A percentile compares a stretch with the other conserved stretches of the same genome.
Evolutionary conservation across 805 yeast genomes (phyloP).

Genomic region (Candida parachauliodes): DNA sequence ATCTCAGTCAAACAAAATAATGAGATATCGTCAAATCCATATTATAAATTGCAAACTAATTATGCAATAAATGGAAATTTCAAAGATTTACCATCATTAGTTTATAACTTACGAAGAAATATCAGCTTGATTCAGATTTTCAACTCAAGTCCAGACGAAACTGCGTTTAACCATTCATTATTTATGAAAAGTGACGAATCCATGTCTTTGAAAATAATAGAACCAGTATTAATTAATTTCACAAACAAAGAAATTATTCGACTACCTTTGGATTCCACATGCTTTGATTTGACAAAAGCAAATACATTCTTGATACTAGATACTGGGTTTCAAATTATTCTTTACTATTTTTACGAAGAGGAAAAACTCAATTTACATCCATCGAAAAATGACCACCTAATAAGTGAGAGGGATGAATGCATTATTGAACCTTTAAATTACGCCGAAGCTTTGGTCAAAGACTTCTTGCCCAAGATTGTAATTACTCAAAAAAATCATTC

Average conservation of each 20-base stretch:
- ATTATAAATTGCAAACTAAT: constrained; percentile 12
- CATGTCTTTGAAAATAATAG: constrained; percentile 21
- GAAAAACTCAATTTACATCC: constrained; percentile 21
- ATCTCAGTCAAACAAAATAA: constrained; percentile 11
- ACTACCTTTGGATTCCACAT: constrained; percentile 17
- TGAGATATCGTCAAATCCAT: constrained; percentile 19
- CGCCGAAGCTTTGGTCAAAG: constrained; percentile 11
- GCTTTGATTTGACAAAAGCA: constrained; percentile 10
- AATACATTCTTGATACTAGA: constrained; percentile 27
- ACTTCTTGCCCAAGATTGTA: constrained; percentile 13
- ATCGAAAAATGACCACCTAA: constrained; percentile 21
- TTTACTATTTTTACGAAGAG: constrained; percentile 16
- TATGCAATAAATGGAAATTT: constrained; percentile 26
- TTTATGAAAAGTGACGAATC: constrained; percentile 19
- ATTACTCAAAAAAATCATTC: constrained; percentile 36
- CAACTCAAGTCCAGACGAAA: constrained; percentile 45
- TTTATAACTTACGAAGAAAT: constrained; percentile 33
- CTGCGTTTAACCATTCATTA: constrained; percentile 37
- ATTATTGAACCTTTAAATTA: constrained; percentile 15
- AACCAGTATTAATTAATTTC: constrained; percentile 26
- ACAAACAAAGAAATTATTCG: constrained; percentile 1
- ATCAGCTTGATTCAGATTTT: constrained; percentile 34
- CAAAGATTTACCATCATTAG: constrained; percentile 24
- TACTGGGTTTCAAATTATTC: constrained; percentile 21
- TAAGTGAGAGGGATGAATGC: constrained; percentile 11